Evolutionary conservation across 1,284 basidiomycete genomes (phyloP), one percentile per base, ranked within the genome.

Genomic region (Fistulina hepatica): DNA sequence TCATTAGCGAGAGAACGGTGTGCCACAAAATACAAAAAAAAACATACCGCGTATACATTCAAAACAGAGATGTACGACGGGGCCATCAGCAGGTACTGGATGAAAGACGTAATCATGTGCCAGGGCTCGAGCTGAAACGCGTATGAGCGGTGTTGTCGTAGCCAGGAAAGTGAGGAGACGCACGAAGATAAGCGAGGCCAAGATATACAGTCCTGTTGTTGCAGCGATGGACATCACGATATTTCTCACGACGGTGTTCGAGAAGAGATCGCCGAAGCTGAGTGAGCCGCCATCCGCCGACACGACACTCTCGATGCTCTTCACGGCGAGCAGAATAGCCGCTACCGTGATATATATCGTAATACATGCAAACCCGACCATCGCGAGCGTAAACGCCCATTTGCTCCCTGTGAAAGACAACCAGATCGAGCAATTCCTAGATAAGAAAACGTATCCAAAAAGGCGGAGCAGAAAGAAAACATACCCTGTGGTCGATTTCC

Each of bases 41-140:
- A 10, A 70, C 79, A 48, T 53, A 86, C 80, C 21, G 82, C 85
- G 50, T 86, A 89, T 37, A 89, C 83, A 54, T 94, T 94, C 42
- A 94, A 69, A 11, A 95, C 83, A 40, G 82, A 75, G 55, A 93
- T 92, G 52, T 93, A 97, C 1, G 89, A 90, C 4, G 94, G 93
- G 0, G 88, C 83, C 65, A 94, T 76, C 38, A 97, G 67, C 16
- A 93, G 63, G 54, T 97, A 97, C 57, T 97, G 93, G 11, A 92
- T 28, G 61, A 95, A 94, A n/a, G 82, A 88, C 0, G 93, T 95
- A 53, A 95, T 70, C 81, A 86, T 81, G 52, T 94, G 91, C 78
- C 86, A 85, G 3, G 89, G 90, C 52, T 93, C 84, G 50, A 88
- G 78, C 81, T 84, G 43, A 37, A 27, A 32, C 26, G 22, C n/a